Conservation (phyloP, 331 rosid genomes). For the Prunus yedoensis region DNA sequence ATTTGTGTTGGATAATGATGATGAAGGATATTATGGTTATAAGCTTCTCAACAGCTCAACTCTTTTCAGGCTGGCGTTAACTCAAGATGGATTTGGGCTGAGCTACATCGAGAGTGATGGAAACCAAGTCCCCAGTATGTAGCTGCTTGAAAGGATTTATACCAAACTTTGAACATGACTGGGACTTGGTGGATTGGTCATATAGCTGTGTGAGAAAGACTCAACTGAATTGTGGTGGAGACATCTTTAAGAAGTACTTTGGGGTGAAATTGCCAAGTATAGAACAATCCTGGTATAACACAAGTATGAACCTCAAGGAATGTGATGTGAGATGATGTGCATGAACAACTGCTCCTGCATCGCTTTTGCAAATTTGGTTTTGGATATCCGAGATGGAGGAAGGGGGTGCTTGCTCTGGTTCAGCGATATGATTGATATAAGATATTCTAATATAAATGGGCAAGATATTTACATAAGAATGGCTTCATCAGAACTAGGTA, state of each 20-base stretch:
- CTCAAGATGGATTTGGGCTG: neutral
- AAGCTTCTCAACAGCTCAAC: neutral
- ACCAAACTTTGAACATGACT: constrained; percentile 9
- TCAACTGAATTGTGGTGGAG: neutral
- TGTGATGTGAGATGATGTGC: constrained; percentile 14
- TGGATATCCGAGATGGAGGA: too few relatives aligned
- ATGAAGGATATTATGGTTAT: neutral
- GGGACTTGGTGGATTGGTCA: constrained; percentile 16
- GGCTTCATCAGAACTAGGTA: too few relatives aligned
- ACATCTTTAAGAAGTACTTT: neutral
- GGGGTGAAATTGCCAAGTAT: constrained; percentile 6
- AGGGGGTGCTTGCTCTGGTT: too few relatives aligned
- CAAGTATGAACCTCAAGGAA: constrained; percentile 6
- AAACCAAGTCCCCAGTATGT: neutral
- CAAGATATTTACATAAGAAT: too few relatives aligned
- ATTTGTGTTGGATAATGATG: neutral
- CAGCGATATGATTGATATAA: too few relatives aligned
- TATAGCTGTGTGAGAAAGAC: constrained; percentile 10
- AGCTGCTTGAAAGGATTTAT: constrained; percentile 18
- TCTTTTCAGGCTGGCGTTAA: neutral
- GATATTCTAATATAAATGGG: too few relatives aligned
- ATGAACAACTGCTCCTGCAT: neutral
- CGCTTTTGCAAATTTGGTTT: neutral
- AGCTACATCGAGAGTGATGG: neutral
- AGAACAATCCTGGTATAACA: constrained; percentile 17